phyloP scores from a whole-genome alignment of 805 yeast species.

The Candida michaelii region DNA sequence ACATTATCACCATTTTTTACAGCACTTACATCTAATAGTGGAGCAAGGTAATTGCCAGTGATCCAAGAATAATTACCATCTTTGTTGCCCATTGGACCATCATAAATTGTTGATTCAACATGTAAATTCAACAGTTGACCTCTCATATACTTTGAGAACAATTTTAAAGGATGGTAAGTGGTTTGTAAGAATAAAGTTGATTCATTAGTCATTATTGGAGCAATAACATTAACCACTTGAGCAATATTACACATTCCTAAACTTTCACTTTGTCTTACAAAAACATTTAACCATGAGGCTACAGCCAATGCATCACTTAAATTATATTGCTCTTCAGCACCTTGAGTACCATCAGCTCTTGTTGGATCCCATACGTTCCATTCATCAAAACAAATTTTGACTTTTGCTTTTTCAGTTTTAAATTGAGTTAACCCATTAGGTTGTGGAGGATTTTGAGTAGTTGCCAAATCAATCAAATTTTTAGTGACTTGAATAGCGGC shows the following conservation, averaged over 20 bases:
- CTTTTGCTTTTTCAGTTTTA: conserved; percentile 10
- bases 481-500: conserved; percentile 27
- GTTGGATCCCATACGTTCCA: conserved; percentile 38
- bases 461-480: conserved; percentile 27
- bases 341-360: conserved; percentile 27
- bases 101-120: conserved; percentile 25
- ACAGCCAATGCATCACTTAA: conserved; percentile 33
- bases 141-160: conserved; percentile 31
- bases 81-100: conserved; percentile 23
- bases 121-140: conserved; percentile 29
- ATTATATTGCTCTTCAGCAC: conserved; percentile 31
- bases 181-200: conserved; percentile 27
- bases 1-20: conserved; percentile 22
- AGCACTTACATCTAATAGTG: conserved; percentile 27
- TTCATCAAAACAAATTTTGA: conserved; percentile 32
- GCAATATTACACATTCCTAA: conserved; percentile 36
- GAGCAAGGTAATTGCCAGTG: conserved; percentile 16
- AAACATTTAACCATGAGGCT: conserved; percentile 33
- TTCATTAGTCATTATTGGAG: conserved; percentile 32
- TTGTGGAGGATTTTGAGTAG: conserved; percentile 18
- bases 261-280: conserved; percentile 27
- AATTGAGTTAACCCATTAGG: conserved; percentile 11
- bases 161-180: conserved; percentile 25
- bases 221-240: conserved; percentile 33
- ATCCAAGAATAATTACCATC: conserved; percentile 20